Evolutionary conservation across 495 filamentous ascomycete species (phyloP).

Genomic region (Aspergillus wentii): DNA sequence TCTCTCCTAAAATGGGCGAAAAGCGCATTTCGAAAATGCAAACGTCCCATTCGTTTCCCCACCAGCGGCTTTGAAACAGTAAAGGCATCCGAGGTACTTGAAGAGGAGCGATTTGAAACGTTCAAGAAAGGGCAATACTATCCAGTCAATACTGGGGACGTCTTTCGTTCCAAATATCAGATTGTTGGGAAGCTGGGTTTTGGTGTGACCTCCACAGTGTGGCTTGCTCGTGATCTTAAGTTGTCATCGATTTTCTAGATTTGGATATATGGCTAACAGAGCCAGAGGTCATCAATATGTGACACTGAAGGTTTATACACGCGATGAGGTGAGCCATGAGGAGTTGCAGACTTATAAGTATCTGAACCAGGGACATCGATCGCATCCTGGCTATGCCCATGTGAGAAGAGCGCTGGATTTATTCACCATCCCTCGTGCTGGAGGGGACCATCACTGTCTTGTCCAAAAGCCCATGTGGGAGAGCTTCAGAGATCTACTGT

Average conservation of each 20-base stretch:
- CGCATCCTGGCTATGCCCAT: slow-evolving; percentile 22
- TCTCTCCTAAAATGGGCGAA: not conserved
- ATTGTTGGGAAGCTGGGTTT: slow-evolving; percentile 53
- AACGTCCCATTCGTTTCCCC: slow-evolving; percentile 13
- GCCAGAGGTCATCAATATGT: slow-evolving; percentile 35
- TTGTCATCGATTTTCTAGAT: slow-evolving; percentile 16
- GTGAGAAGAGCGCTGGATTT: slow-evolving; percentile 22
- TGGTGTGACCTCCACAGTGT: slow-evolving; percentile 49
- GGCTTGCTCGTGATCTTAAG: slow-evolving; percentile 49
- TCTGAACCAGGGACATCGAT: slow-evolving; percentile 14
- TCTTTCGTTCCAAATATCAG: slow-evolving; percentile 45
- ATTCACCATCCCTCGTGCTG: slow-evolving; percentile 23
- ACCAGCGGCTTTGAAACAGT: slow-evolving; percentile 17
- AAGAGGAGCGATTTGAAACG: slow-evolving; percentile 42
- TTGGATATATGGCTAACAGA: slow-evolving; percentile 12
- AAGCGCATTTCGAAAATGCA: not conserved
- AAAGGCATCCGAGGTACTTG: slow-evolving; percentile 20
- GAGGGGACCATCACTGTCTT: slow-evolving; percentile 30
- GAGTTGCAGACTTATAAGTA: slow-evolving; percentile 24
- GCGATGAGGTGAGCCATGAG: slow-evolving; percentile 15
- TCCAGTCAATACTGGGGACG: slow-evolving; percentile 47
- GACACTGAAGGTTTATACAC: slow-evolving; percentile 36
- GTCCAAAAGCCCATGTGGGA: slow-evolving; percentile 39
- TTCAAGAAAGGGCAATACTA: slow-evolving; percentile 43
- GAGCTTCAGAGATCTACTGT: slow-evolving; percentile 29